Conservation (phyloP, 345 rosid species). For the Trapa bicornis region DNA sequence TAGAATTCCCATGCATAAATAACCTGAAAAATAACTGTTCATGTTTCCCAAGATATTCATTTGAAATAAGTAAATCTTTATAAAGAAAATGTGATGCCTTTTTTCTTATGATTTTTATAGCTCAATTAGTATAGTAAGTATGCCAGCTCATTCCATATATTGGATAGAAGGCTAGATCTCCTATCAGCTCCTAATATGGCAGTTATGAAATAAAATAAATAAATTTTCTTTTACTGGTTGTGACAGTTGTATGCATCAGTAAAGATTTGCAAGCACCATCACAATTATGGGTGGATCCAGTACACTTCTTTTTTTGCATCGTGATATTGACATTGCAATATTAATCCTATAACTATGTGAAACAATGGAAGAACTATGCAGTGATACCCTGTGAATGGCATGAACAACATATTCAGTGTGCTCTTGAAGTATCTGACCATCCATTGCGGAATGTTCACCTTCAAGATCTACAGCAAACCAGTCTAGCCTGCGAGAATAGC, state of each 20-base stretch:
- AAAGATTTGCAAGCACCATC: neutral
- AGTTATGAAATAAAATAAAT: neutral
- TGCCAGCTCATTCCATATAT: neutral
- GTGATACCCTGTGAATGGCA: conserved; percentile 83
- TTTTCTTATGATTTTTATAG: too few species aligned
- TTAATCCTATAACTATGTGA: conserved; percentile 5
- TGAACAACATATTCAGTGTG: conserved; percentile 95
- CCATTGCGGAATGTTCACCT: conserved; percentile 99
- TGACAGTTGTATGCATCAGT: neutral
- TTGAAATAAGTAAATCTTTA: neutral
- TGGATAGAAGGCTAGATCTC: neutral
- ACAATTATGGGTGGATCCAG: too few species aligned
- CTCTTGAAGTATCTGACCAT: conserved; percentile 89
- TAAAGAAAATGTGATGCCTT: neutral
- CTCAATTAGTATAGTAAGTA: neutral
- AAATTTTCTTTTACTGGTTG: neutral
- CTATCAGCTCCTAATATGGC: neutral
- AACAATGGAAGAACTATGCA: conserved; percentile 15
- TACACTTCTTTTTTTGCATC: neutral
- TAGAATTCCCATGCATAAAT: neutral
- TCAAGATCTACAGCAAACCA: conserved; percentile 99
- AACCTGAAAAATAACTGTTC: neutral
- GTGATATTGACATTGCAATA: neutral
- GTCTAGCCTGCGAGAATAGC: conserved; percentile 51
- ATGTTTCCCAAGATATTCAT: neutral